Evolutionary conservation across 23 red algal species (phyloP), one percentile per base, ranked within the genome.

Genomic region (Gracilaria gracilis): DNA sequence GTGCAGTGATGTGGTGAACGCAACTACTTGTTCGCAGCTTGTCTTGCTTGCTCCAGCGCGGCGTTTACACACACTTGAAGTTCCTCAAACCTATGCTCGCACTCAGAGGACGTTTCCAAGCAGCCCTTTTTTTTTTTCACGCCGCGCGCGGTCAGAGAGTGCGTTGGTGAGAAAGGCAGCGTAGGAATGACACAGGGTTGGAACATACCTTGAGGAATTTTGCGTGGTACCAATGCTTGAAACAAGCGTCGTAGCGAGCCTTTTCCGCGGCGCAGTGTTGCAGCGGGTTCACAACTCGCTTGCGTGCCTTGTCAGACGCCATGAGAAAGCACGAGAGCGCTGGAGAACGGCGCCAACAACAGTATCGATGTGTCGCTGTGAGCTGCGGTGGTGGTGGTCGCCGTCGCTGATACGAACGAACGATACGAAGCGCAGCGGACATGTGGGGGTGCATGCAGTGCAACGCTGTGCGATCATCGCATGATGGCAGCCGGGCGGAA

Each of bases 131-230:
- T n/a, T n/a, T n/a, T n/a, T n/a, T n/a, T n/a, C n/a, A n/a, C n/a
- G n/a, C n/a, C n/a, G n/a, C n/a, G 16, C 35, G 7, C 20, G 4
- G 65, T 54, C 48, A 66, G 65, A 57, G 15, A 51, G 24, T 65
- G 54, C 1, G 44, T 75, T 44, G 20, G 32, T 37, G 47, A 32
- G 44, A 73, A 86, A 25, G 14, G 16, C 2, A 13, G 42, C 20
- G 23, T 65, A 44, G 11, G 19, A 86, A 11, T 24, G 12, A 38
- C 16, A 13, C 23, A 14, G 29, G 0, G 0, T 39, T 23, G 38
- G 39, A 20, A 28, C 84, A 53, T 87, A 87, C 84, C 84, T 87
- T 76, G 46, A 87, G 84, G 40, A 87, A 87, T 28, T 87, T 75
- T 29, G 66, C 42, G 7, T 38, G 61, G 84, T 87, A 87, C 84